These are phyloP conservation scores for Aspergillus nanangensis DNA, from an alignment of 495 filamentous ascomycete genomes.

Conservation along the genomic window DNA sequence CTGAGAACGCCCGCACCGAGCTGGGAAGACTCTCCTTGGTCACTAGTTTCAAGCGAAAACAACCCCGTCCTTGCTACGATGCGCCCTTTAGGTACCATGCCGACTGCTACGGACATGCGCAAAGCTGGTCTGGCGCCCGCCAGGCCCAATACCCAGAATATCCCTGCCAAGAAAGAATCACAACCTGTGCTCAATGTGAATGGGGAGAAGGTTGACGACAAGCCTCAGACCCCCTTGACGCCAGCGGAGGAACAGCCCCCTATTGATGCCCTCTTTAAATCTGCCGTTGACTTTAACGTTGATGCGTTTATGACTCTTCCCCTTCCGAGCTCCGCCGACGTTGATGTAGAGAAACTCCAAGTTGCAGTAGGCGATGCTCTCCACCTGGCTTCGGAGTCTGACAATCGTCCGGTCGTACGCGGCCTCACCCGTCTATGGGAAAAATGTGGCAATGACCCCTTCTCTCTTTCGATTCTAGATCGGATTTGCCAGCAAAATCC, in stretches of 20 bases:
- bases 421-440: constrained; percentile 25
- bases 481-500: constrained; percentile 20
- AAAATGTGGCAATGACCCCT: constrained; percentile 20
- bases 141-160: constrained; percentile 13
- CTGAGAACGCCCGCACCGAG: constrained; percentile 59
- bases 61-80: constrained; percentile 27
- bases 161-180: constrained; percentile 15
- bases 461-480: constrained; percentile 21
- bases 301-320: constrained; percentile 18
- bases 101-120: constrained; percentile 22
- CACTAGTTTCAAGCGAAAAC: constrained; percentile 16
- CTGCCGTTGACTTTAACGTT: constrained; percentile 9
- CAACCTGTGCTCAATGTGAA: constrained; percentile 1
- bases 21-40: constrained; percentile 58
- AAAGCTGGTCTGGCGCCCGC: constrained; percentile 24
- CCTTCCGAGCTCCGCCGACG: constrained; percentile 14
- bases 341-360: constrained; percentile 24
- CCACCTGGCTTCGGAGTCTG: constrained; percentile 16
- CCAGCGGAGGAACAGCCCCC: constrained; percentile 11
- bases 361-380: constrained; percentile 18
- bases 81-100: constrained; percentile 26
- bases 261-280: constrained; percentile 2
- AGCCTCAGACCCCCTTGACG: constrained; percentile 12
- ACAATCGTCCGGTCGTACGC: constrained; percentile 22
- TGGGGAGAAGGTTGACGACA: constrained; percentile 12